Base-by-base conservation (phyloP, 169 alveolate genomes). In the Babesia sp. region DNA sequence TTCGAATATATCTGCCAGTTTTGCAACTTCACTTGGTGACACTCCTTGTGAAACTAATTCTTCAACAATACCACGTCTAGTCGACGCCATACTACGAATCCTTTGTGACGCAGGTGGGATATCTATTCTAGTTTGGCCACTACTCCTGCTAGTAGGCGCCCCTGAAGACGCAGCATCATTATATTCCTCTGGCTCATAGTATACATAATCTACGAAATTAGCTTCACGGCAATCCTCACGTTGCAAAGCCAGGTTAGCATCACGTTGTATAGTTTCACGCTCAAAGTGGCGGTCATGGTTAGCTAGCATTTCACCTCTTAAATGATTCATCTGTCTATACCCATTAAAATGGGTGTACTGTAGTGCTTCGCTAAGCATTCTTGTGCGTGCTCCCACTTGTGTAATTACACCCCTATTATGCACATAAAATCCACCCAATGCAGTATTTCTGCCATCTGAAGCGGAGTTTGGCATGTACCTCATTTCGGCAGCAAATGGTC, bases 21-120 rank as follows among this genome's bases (percentile, higher is more conserved):
- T 81, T 0, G 93, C 84, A 28, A 87, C 85, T 8, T 87, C 90
- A 3, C 78, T 80, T 39, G 93, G 93, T 18, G 91, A 71, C 41
- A 66, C 78, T 29, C 91, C 85, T 11, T 75, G 68, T 36, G 72
- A 76, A n/a, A 87, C 79, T 26, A 87, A 54, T 50, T 80, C 83
- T 53, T 54, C 83, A 7, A 80, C 60, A 18, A 71, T 73, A 20
- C 68, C 72, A 18, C 57, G 51, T 31, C 36, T 45, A 46, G 11
- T 29, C 51, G 24, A 26, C n/a, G 54, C 28, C 42, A 34, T 39
- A 22, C 57, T 33, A 7, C 0, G 34, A 51, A 36, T 12, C 26
- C 44, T 7, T 26, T 50, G 33, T 9, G 58, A 29, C 14, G 46
- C 28, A 31, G 20, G 12, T 24, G 61, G 26, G 26, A 63, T 39